Evolutionary conservation across 495 filamentous ascomycete species (phyloP), one percentile per base, ranked within the genome.

Genomic region (Daldinia concentrica): DNA sequence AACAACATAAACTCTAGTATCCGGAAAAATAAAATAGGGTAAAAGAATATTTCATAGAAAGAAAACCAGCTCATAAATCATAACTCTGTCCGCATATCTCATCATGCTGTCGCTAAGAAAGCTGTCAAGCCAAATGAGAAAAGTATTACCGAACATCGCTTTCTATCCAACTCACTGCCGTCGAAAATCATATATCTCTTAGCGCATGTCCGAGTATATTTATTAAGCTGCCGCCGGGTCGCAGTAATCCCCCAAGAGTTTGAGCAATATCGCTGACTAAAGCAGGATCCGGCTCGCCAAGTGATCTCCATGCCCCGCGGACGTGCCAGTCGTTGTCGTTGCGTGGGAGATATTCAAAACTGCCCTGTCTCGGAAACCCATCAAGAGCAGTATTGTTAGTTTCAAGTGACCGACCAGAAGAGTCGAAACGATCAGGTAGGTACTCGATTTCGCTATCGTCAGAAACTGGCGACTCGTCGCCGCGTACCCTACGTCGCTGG

Each of bases 351-450:
- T 63, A 66, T 27, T 73, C 71, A 48, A 73, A 69, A 15, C 29
- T 58, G 19, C 71, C 71, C 12, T 60, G 62, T 29, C 58, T 65
- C 8, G 66, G 66, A 17, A 73, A 32, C 5, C 52, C 45, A n/a
- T 4, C 26, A 39, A 69, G 37, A 0, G 57, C n/a, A 24, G 27
- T 41, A 24, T 69, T 29, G 6, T 52, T 17, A 19, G 43, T 59
- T 1, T 80, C 77, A 6, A 86, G 59, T 0, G 84, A 86, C 22
- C 82, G 80, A 1, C 91, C 90, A 3, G 89, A 79, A 6, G 79
- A 69, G 66, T 93, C 90, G 67, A 93, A 93, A 0, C 91, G 84
- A 48, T 88, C 85, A 0, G 91, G 91, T 0, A 93, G 70, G 6
- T 79, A 72, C 39, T 86, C 85, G 3, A 85, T 64, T 3, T 78